Conservation (phyloP, 768 basidiomycete species). For the Leccinum aurantiacum region DNA sequence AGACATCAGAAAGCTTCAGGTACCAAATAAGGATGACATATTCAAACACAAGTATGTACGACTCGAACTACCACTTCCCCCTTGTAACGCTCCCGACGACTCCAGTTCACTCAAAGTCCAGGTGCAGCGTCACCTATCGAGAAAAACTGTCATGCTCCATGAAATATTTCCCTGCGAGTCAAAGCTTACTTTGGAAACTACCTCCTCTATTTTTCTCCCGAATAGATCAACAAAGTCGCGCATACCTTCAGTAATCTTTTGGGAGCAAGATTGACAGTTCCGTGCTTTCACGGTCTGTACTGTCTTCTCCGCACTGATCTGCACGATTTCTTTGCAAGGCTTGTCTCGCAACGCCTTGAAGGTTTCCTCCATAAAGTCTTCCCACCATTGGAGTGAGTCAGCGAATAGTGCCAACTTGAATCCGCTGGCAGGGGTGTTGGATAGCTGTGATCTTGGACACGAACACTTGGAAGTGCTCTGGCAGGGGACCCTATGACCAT, state of each 20-base stretch:
- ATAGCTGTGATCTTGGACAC: not conserved
- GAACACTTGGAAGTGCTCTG: not conserved
- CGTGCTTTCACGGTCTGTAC: not conserved
- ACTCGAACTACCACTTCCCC: not conserved
- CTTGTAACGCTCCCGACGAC: not conserved
- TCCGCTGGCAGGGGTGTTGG: not conserved
- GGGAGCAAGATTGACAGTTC: slow-evolving; percentile 1
- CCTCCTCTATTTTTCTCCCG: slow-evolving; percentile 11
- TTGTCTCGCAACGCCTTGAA: not conserved
- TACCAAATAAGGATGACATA: slow-evolving; percentile 12
- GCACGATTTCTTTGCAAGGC: not conserved
- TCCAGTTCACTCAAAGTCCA: slow-evolving; percentile 1
- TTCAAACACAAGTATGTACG: too few relatives aligned
- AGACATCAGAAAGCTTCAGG: slow-evolving; percentile 10
- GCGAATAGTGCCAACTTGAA: not conserved
- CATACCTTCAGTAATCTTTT: slow-evolving; percentile 12
- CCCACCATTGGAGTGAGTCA: not conserved
- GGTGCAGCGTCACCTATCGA: slow-evolving; percentile 10
- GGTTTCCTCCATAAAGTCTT: not conserved
- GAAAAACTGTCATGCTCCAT: not conserved
- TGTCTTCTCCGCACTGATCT: not conserved
- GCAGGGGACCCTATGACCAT: too few relatives aligned
- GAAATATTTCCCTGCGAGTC: too few relatives aligned
- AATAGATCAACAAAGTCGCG: slow-evolving; percentile 14
- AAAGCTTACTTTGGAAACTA: slow-evolving; percentile 9